Percentiles rank a stretch among this genome's conserved stretches.
Conservation (phyloP, 176 grass and related monocot genomes). For the Alloteropsis semialata region DNA sequence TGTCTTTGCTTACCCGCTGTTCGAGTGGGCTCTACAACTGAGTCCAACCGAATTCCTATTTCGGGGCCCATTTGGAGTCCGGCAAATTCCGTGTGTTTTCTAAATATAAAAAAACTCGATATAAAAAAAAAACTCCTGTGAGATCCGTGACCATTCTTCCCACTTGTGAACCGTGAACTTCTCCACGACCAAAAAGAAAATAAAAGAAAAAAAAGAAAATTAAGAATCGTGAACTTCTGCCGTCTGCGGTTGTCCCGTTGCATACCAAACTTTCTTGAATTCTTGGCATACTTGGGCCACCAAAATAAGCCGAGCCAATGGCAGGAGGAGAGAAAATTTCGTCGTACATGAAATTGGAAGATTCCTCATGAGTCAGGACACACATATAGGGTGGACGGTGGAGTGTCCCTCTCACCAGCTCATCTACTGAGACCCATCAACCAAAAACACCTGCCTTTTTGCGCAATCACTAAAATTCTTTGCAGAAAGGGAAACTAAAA, state of each 20-base stretch:
- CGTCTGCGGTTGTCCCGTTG: not conserved
- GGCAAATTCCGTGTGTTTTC: no score
- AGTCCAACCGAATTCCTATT: not conserved
- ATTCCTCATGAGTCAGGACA: not conserved
- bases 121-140: no score
- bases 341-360: not conserved
- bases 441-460: not conserved
- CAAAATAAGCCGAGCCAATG: not conserved
- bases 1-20: no score
- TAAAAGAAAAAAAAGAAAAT: no score
- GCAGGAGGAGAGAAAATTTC: not conserved
- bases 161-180: no score
- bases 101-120: no score
- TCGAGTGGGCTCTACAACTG: not conserved
- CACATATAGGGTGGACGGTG: not conserved
- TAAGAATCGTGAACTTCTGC: no score
- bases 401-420: slow-evolving; percentile 4
- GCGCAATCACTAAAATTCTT: not conserved
- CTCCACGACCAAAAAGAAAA: no score
- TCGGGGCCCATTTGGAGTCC: no score
- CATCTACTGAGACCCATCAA: slow-evolving; percentile 12
- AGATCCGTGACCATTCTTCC: no score
- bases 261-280: not conserved
- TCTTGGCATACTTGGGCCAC: not conserved
- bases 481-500: not conserved